Conservation (phyloP, 2,329 filamentous ascomycete genomes). For the Colletotrichum sp. region DNA sequence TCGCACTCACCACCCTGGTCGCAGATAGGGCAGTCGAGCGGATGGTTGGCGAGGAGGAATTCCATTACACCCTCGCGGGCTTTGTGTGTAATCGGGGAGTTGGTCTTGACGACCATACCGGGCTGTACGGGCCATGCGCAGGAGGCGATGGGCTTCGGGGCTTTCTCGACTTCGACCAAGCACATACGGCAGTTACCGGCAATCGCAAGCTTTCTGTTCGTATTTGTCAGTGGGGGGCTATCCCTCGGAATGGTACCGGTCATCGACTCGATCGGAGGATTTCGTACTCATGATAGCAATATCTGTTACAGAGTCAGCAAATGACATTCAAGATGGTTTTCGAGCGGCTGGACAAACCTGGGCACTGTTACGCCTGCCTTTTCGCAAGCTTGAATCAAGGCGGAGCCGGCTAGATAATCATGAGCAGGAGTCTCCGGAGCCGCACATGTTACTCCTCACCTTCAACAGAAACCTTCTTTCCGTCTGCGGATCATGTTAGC, state of each 20-base stretch:
- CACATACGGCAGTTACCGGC: constrained; percentile 99
- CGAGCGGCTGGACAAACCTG: constrained; percentile 58
- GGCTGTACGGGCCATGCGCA: constrained; percentile 99
- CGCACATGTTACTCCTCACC: constrained; percentile 54
- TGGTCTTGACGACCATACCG: constrained; percentile 99
- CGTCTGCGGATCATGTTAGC: constrained; percentile 67
- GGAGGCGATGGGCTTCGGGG: constrained; percentile 96
- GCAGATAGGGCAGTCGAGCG: constrained; percentile 95
- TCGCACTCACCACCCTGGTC: constrained; percentile 99
- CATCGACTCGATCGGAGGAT: constrained; percentile 26
- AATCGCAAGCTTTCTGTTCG: constrained; percentile 88
- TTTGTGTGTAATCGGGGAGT: constrained; percentile 95
- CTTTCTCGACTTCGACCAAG: constrained; percentile 94
- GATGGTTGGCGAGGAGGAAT: constrained; percentile 95
- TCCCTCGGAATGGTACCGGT: constrained; percentile 20
- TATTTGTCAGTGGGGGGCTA: constrained; percentile 43
- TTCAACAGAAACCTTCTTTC: constrained; percentile 98
- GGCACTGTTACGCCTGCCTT: constrained; percentile 92
- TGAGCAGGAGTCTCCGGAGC: constrained; percentile 18
- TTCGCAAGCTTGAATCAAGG: constrained; percentile 98
- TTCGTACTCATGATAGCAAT: constrained; percentile 96
- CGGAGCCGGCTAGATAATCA: constrained; percentile 77
- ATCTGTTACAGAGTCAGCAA: constrained; percentile 59
- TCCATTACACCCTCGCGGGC: constrained; percentile 99
- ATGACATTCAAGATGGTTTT: constrained; percentile 5